phyloP scores from a whole-genome alignment of 805 yeast genomes.

The Tetrapisispora phaffii region DNA sequence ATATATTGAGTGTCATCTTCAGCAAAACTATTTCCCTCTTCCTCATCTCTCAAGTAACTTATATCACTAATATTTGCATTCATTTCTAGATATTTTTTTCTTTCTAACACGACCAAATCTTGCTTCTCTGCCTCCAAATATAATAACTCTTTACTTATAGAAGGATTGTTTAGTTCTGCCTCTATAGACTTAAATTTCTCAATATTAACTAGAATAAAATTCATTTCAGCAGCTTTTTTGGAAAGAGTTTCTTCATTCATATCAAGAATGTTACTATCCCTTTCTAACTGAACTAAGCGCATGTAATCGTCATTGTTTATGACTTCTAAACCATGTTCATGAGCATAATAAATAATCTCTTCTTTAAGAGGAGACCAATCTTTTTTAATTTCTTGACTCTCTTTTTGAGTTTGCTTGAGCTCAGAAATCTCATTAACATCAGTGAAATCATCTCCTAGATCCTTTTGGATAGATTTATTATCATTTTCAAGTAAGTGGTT shows the following conservation, averaged over 20 bases:
- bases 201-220: slow-evolving; percentile 20
- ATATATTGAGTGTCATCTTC: slow-evolving; percentile 7
- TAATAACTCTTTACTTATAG: slow-evolving; percentile 14
- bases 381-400: background rate
- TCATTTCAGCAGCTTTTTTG: slow-evolving; percentile 10
- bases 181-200: slow-evolving; percentile 28
- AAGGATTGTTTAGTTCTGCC: slow-evolving; percentile 24
- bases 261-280: slow-evolving; percentile 1
- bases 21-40: slow-evolving; percentile 4
- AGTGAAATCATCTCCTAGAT: background rate
- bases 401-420: too few relatives aligned
- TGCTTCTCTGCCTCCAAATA: slow-evolving; percentile 21
- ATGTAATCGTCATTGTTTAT: background rate
- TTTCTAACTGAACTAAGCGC: background rate
- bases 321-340: slow-evolving; percentile 3
- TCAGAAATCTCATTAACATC: background rate
- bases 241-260: slow-evolving; percentile 8
- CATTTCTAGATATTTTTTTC: slow-evolving; percentile 10
- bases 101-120: slow-evolving; percentile 3
- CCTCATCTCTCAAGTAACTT: slow-evolving; percentile 5
- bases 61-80: background rate
- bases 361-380: background rate
- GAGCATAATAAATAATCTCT: slow-evolving; percentile 7
- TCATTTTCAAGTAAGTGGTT: background rate
- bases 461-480: background rate